Evolutionary conservation across 2,329 filamentous ascomycete species (phyloP).

Genomic region (Alternaria gaisen): DNA sequence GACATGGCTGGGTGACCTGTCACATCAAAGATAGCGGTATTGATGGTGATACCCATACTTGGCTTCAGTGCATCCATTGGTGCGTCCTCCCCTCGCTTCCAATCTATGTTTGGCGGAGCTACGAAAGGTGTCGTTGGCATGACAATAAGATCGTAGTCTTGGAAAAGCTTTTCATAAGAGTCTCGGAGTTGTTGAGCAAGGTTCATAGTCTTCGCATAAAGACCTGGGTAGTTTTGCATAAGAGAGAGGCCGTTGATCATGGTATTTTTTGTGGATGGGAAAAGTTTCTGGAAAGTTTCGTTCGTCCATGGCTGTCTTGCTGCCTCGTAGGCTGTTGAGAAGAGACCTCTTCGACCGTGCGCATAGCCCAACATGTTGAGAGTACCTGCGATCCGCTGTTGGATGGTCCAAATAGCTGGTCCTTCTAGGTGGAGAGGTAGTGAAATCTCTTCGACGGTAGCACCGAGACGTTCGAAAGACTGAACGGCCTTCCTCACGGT

Average conservation of each 20-base stretch:
- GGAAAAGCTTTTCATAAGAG: constrained; percentile 49
- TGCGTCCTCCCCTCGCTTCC: constrained; percentile 39
- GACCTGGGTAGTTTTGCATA: constrained; percentile 47
- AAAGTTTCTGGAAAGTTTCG: constrained; percentile 59
- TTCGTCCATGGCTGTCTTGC: constrained; percentile 59
- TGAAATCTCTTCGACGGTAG: constrained; percentile 51
- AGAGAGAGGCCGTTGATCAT: constrained; percentile 55
- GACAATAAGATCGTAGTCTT: constrained; percentile 52
- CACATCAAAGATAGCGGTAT: constrained; percentile 42
- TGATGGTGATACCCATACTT: constrained; percentile 42
- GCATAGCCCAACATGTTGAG: constrained; percentile 49
- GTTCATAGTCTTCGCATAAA: constrained; percentile 55
- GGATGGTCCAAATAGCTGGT: constrained; percentile 48
- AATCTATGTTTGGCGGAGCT: constrained; percentile 32
- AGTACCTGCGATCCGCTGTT: constrained; percentile 56
- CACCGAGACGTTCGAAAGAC: constrained; percentile 57
- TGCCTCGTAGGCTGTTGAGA: constrained; percentile 49
- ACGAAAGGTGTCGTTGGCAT: constrained; percentile 52
- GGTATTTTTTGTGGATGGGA: constrained; percentile 59
- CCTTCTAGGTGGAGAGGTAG: constrained; percentile 50
- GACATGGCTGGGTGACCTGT: constrained; percentile 45
- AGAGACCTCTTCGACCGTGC: constrained; percentile 32
- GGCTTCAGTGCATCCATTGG: constrained; percentile 39
- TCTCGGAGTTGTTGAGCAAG: constrained; percentile 51
- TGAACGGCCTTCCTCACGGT: constrained; percentile 53